These are phyloP conservation scores for Vaccinium myrtillus DNA, from an alignment of 148 eudicot genomes.

Conservation along the genomic window DNA sequence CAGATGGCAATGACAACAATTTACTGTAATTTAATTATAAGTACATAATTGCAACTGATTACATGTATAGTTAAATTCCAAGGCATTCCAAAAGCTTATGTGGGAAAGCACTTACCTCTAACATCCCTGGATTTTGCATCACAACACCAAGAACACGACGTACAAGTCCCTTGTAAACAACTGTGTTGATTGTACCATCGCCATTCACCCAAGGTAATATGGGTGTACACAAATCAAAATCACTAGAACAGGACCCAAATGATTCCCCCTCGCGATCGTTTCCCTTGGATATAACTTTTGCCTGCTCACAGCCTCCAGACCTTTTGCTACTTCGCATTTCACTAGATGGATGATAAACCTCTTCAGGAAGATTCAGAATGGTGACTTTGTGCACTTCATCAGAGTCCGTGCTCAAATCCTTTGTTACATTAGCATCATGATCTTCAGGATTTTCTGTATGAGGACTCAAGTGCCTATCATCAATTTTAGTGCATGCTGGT, in stretches of 20 bases:
- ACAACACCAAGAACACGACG: slow-evolving; percentile 83
- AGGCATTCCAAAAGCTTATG: slow-evolving; percentile 1
- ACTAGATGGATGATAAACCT: slow-evolving; percentile 36
- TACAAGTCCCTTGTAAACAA: slow-evolving; percentile 74
- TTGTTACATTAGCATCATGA: slow-evolving; percentile 13
- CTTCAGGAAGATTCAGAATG: slow-evolving; percentile 64
- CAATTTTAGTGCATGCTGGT: slow-evolving; percentile 21
- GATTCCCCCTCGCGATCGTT: slow-evolving; percentile 24
- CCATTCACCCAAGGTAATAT: slow-evolving; percentile 97
- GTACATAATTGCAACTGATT: neutral
- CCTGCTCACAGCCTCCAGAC: slow-evolving; percentile 29
- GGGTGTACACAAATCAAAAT: slow-evolving; percentile 43
- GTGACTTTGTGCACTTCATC: slow-evolving; percentile 66
- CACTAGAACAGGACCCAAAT: slow-evolving; percentile 26
- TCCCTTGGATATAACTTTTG: slow-evolving; percentile 27
- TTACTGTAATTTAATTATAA: neutral
- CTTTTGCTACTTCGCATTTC: slow-evolving; percentile 26
- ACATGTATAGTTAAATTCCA: neutral
- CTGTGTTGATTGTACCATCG: slow-evolving; percentile 72
- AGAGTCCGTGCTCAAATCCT: slow-evolving; percentile 22
- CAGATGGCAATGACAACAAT: neutral
- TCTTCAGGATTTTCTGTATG: slow-evolving; percentile 27
- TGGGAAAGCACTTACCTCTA: slow-evolving; percentile 48
- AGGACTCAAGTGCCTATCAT: slow-evolving; percentile 22
- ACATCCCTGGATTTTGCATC: slow-evolving; percentile 86